Evolutionary conservation across 106 monocot genomes (phyloP).

Genomic region (Allium sativum): DNA sequence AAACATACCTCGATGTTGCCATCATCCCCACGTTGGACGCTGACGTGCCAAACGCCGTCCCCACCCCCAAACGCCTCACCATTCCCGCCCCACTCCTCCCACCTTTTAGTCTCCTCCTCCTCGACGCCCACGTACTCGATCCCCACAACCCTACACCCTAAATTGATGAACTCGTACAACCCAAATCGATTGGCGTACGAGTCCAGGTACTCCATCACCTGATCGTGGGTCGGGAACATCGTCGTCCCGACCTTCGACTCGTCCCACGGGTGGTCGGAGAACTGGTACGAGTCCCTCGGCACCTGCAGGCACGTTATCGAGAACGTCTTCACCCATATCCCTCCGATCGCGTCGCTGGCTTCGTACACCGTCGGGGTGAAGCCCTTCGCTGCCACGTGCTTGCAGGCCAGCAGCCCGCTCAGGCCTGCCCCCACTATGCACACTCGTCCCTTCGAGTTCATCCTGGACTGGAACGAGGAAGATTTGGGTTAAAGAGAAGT

Average conservation of each 20-base stretch:
- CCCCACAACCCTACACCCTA: too few relatives aligned
- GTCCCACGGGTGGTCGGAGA: conserved; percentile 49
- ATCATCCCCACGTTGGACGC: too few relatives aligned
- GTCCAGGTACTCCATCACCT: conserved; percentile 14
- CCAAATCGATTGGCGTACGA: too few relatives aligned
- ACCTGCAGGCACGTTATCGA: conserved; percentile 41
- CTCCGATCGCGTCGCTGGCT: conserved; percentile 20
- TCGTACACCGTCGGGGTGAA: conserved; percentile 34
- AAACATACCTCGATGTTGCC: too few relatives aligned
- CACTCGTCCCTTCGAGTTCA: conserved; percentile 11
- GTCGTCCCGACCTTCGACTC: conserved; percentile 12
- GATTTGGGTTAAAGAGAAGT: too few relatives aligned
- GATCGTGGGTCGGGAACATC: conserved; percentile 13
- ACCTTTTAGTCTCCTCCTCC: too few relatives aligned
- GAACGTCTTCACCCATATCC: conserved; percentile 33
- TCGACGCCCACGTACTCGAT: too few relatives aligned
- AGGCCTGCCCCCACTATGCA: conserved; percentile 48
- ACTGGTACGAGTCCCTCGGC: conserved; percentile 18
- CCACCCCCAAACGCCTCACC: too few relatives aligned
- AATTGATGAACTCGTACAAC: too few relatives aligned
- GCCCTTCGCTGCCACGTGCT: conserved; percentile 24
- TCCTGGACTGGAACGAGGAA: too few relatives aligned
- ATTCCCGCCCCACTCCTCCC: too few relatives aligned
- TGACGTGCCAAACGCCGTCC: too few relatives aligned
- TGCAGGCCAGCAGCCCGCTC: conserved; percentile 44